Percentiles rank a stretch among this genome's conserved stretches.
phyloP scores from a whole-genome alignment of 2,329 filamentous ascomycete species.

The Hymenoscyphus linearis region DNA sequence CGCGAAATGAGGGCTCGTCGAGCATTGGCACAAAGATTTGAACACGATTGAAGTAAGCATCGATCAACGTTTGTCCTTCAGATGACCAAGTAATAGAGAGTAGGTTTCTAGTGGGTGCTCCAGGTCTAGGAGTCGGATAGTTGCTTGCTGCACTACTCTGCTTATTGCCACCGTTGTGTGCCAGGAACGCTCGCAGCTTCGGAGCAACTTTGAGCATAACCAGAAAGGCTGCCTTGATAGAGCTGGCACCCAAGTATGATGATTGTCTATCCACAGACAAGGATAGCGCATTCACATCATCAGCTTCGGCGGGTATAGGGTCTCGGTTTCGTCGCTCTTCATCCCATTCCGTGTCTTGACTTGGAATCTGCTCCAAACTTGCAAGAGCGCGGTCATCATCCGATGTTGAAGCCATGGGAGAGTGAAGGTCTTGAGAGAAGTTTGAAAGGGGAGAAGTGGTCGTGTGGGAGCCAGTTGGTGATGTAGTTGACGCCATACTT shows the following conservation, averaged over 20 bases:
- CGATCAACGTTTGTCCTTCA: constrained; percentile 63
- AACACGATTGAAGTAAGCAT: constrained; percentile 70
- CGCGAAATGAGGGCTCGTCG: constrained; percentile 65
- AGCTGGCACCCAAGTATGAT: constrained; percentile 69
- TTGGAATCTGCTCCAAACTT: constrained; percentile 64
- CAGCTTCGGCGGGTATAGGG: constrained; percentile 57
- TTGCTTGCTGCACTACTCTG: constrained; percentile 21
- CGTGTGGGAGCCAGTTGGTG: constrained; percentile 51
- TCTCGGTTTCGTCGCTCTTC: constrained; percentile 54
- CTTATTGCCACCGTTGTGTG: constrained; percentile 22
- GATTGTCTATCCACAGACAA: constrained; percentile 51
- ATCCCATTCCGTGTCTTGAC: constrained; percentile 60
- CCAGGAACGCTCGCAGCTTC: constrained; percentile 42
- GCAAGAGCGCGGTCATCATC: constrained; percentile 42
- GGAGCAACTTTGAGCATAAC: constrained; percentile 56
- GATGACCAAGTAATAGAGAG: constrained; percentile 49
- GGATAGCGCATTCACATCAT: constrained; percentile 67
- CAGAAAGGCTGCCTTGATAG: constrained; percentile 68
- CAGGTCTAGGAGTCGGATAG: constrained; percentile 31
- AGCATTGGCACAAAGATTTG: constrained; percentile 70
- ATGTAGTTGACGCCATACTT: constrained; percentile 35
- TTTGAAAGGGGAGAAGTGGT: constrained; percentile 33
- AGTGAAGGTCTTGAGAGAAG: constrained; percentile 43
- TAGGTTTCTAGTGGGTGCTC: constrained; percentile 31
- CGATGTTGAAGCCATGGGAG: constrained; percentile 44